Percentiles rank a stretch among this genome's conserved stretches.
Evolutionary conservation across 2,329 filamentous ascomycete species (phyloP).

Genomic region (Cladosporium cucumerinum): DNA sequence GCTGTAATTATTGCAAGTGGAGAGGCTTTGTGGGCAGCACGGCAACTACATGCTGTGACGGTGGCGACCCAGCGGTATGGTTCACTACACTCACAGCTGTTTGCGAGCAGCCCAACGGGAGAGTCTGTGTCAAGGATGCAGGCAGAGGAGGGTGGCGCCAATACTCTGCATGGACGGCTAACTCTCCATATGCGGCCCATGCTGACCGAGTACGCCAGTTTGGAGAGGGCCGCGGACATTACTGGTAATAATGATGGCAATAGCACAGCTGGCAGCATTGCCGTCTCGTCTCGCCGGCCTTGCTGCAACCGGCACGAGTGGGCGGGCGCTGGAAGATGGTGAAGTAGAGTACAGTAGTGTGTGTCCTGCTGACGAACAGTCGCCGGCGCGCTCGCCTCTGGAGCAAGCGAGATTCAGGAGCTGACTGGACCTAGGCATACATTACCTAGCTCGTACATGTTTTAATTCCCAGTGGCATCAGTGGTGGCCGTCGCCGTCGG

Average conservation of each 20-base stretch:
- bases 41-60: conserved; percentile 16
- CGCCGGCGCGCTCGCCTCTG: background rate
- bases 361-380: background rate
- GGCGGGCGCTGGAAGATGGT: background rate
- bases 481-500: background rate
- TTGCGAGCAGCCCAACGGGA: conserved; percentile 15
- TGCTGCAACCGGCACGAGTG: background rate
- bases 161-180: conserved; percentile 12
- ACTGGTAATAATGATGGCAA: background rate
- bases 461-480: background rate
- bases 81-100: conserved; percentile 14
- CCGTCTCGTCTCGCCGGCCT: background rate
- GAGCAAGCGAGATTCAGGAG: conserved; percentile 10
- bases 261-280: background rate
- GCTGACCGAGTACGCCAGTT: background rate
- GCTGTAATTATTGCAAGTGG: background rate
- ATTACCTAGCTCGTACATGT: background rate
- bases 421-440: background rate
- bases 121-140: conserved; percentile 17
- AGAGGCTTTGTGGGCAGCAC: conserved; percentile 11
- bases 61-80: conserved; percentile 17
- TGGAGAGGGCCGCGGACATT: background rate
- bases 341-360: background rate
- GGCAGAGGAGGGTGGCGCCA: conserved; percentile 11
- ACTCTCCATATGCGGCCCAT: conserved; percentile 3